Evolutionary conservation across 2,329 filamentous ascomycete genomes (phyloP), one percentile per base, ranked within the genome.

Genomic region (Cladobotryum mycophilum): DNA sequence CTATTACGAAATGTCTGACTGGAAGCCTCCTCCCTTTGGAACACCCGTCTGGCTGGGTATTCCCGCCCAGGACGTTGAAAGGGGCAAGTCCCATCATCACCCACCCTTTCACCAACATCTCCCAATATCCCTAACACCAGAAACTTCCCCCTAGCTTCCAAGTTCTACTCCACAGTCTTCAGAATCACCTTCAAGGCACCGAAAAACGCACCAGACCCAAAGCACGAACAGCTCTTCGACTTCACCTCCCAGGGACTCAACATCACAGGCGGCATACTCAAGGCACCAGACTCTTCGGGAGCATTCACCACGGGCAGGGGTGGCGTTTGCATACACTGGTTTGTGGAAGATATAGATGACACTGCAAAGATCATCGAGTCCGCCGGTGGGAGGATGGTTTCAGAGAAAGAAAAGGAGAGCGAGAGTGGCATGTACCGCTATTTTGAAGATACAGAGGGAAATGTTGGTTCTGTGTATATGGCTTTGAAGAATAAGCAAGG

Each of bases 361-460:
- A 30, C 25, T 8, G 25, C 25, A 30, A 30, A 30, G 25, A 30
- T 11, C 6, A 30, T 30, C 25, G 25, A 30, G 25, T 30, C 25
- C 9, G 25, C 25, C 25, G 25, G 25, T 11, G 64, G 64, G 0
- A 64, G 61, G 46, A 59, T 67, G 55, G 22, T 67, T 41, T 63
- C 53, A 5, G 57, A 55, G 5, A 56, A 59, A 40, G 54, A 57
- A 18, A 62, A 61, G 41, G 64, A 66, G 42, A 58, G 64, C 2
- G 55, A 60, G 7, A 41, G 37, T 47, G 64, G 63, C 1, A 20
- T 63, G 30, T 64, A 59, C 18, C 58, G 64, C 2, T 65, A 59
- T 48, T 67, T 67, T 48, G 55, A 64, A 41, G 64, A 67, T 40
- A 63, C 61, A 2, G 64, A 67, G 49, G 64, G 64, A 9, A 64